Percentiles rank a stretch among this genome's conserved stretches.
Conservation (phyloP, 2,329 filamentous ascomycete species). For the Beauveria caledonica region DNA sequence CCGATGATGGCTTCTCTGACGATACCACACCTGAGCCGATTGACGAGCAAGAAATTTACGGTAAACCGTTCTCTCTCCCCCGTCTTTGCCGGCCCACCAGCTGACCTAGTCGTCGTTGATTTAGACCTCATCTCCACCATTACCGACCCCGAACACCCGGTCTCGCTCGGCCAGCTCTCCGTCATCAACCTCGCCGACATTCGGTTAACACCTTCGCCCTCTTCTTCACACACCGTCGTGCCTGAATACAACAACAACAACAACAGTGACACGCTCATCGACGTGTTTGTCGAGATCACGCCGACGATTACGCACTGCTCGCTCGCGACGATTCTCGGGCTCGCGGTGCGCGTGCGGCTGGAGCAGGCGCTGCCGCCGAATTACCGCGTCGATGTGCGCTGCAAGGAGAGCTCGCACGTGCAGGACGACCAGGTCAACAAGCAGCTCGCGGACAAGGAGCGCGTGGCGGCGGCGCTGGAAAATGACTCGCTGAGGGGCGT, state of each 20-base stretch:
- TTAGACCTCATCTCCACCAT: conserved; percentile 89
- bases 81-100: not conserved
- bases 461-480: conserved; percentile 88
- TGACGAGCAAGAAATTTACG: conserved; percentile 91
- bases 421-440: conserved; percentile 96
- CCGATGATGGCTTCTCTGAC: conserved; percentile 43
- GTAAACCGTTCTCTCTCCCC: not conserved
- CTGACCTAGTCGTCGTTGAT: too few relatives aligned
- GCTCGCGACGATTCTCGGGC: conserved; percentile 88
- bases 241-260: conserved; percentile 16
- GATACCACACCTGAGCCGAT: conserved; percentile 70
- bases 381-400: conserved; percentile 84
- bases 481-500: conserved; percentile 86
- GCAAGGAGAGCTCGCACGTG: conserved; percentile 93
- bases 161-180: conserved; percentile 84
- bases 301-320: conserved; percentile 97
- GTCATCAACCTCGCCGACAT: conserved; percentile 97
- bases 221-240: conserved; percentile 28
- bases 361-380: conserved; percentile 87
- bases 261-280: conserved; percentile 47
- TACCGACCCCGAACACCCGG: conserved; percentile 91
- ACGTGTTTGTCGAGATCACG: conserved; percentile 80
- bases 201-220: conserved; percentile 49
- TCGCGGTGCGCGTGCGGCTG: conserved; percentile 83
- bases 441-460: conserved; percentile 91